Evolutionary conservation across 2,329 filamentous ascomycete genomes (phyloP), one percentile per base, ranked within the genome.

Genomic region (Diaporthe citrichinensis): DNA sequence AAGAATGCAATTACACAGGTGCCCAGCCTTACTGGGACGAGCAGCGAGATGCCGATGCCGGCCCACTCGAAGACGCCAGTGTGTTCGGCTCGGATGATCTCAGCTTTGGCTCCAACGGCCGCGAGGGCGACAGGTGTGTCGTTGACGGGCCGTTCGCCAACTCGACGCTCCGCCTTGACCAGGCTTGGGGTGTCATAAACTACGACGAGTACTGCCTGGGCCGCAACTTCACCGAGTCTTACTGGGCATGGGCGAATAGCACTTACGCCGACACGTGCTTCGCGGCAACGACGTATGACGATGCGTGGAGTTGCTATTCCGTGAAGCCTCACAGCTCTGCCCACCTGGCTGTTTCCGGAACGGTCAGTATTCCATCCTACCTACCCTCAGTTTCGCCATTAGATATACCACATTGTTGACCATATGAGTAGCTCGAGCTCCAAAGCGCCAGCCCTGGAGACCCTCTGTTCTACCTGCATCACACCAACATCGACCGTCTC

Each of bases 1-100:
- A 79, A 12, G 82, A 84, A 73, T 85, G 84, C 77, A 74, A 67
- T 44, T 81, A 78, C 77, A 78, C 36, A 3, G 78, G 79, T 23
- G 77, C 75, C n/a, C 77, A 82, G 77, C 74, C 79, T 12, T 84
- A 84, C 78, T 85, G 84, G 84, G 81, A 85, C 75, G 82, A 82
- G 78, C 79, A 80, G 9, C 65, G 78, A 3, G 83, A 85, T 53
- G 78, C 81, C 44, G 81, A 80, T 51, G 71, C 79, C 14, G 73
- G 62, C 0, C 34, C 51, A 6, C 77, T 82, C n/a, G 73, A 65
- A 7, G 49, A 55, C 20, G 83, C 82, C 15, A 78, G 79, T 2
- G 76, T 84, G 3, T 82, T 83, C 57, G 81, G 81, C 31, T 65
- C 79, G 2, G 77, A 78, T 2, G 78, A 68, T 5, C 53, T 75